A percentile compares a stretch with the other conserved stretches of the same genome.
phyloP scores from a whole-genome alignment of 306 rosid species.

The Boehmeria nivea region DNA sequence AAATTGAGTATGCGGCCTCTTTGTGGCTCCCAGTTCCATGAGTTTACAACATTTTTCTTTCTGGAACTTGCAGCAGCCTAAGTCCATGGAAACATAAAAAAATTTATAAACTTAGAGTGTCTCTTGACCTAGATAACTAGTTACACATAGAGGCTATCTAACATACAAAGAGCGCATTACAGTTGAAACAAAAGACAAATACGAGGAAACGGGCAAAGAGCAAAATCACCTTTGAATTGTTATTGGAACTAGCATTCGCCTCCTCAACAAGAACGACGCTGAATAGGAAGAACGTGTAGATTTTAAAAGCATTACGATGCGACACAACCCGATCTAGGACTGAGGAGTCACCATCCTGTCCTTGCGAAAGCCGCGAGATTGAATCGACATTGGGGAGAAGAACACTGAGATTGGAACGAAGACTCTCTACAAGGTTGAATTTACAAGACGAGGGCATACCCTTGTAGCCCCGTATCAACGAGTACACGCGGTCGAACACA shows the following conservation, averaged over 20 bases:
- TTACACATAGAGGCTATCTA: background rate
- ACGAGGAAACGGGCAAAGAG: too few species aligned
- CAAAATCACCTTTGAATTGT: slow-evolving; percentile 42
- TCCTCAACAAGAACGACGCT: slow-evolving; percentile 53
- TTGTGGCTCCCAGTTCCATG: slow-evolving; percentile 90
- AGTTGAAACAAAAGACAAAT: too few species aligned
- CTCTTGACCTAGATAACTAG: too few species aligned
- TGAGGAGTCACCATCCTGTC: slow-evolving; percentile 32
- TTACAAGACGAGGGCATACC: slow-evolving; percentile 54
- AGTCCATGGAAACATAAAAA: slow-evolving; percentile 6
- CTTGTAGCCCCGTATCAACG: slow-evolving; percentile 47
- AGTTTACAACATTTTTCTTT: slow-evolving; percentile 51
- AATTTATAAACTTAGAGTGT: background rate
- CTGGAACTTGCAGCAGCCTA: slow-evolving; percentile 55
- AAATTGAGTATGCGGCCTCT: slow-evolving; percentile 73
- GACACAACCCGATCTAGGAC: slow-evolving; percentile 56
- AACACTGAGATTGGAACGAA: slow-evolving; percentile 83
- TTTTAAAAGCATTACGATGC: slow-evolving; percentile 79
- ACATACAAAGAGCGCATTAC: background rate
- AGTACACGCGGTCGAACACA: slow-evolving; percentile 74
- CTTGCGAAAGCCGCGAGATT: slow-evolving; percentile 55
- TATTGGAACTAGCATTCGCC: slow-evolving; percentile 28
- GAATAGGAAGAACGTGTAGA: slow-evolving; percentile 69
- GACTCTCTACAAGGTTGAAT: slow-evolving; percentile 65
- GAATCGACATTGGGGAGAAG: slow-evolving; percentile 89